phyloP scores from a whole-genome alignment of 192 early-diverging fungal genomes.

The Backusella psychrophila region DNA sequence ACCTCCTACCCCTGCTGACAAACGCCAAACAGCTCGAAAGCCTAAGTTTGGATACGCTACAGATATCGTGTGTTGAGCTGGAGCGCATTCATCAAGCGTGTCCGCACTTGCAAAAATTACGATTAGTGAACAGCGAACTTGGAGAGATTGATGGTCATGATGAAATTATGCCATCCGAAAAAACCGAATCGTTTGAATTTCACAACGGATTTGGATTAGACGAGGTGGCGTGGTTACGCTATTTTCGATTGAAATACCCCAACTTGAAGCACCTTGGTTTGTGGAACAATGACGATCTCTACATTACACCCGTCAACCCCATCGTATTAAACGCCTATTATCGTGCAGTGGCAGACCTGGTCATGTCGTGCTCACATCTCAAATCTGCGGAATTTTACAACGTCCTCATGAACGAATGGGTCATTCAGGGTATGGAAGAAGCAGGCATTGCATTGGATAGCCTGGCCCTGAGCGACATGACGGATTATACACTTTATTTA shows the following conservation, averaged over 20 bases:
- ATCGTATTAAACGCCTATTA: background rate
- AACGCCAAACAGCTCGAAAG: background rate
- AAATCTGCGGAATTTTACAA: constrained; percentile 5
- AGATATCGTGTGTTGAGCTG: background rate
- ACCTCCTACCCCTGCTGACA: background rate
- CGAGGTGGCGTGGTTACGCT: background rate
- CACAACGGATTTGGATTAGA: background rate
- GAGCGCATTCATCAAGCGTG: background rate
- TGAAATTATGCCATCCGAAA: background rate
- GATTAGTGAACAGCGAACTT: background rate
- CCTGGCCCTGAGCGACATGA: background rate
- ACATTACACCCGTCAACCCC: background rate
- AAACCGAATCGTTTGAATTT: background rate
- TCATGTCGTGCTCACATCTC: background rate
- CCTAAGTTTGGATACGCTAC: background rate
- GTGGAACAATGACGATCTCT: background rate
- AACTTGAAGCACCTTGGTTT: background rate
- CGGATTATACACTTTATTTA: background rate
- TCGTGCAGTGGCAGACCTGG: background rate
- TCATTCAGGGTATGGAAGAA: background rate
- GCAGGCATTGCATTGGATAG: background rate
- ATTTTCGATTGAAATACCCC: background rate
- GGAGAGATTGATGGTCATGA: background rate
- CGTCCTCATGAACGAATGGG: background rate
- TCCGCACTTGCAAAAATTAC: background rate